Conservation (phyloP, 2,329 filamentous ascomycete species). For the Arachnomyces sp. region DNA sequence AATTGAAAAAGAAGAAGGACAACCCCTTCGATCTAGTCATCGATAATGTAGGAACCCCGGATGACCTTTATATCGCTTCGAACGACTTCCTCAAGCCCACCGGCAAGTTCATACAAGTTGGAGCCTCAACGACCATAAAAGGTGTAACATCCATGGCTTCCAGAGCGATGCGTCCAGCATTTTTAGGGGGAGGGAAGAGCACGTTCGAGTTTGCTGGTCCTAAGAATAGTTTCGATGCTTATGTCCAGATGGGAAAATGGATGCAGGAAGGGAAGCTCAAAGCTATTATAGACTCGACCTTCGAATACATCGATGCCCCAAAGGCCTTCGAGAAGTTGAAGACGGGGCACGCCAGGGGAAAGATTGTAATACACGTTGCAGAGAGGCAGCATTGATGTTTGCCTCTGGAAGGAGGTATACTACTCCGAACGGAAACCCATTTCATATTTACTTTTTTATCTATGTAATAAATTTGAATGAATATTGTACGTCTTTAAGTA, state of each 20-base stretch:
- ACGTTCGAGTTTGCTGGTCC: slow-evolving; percentile 28
- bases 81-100: slow-evolving; percentile 44
- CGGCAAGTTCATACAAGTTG: slow-evolving; percentile 49
- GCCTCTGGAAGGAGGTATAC: no score
- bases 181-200: slow-evolving; percentile 44
- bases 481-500: no score
- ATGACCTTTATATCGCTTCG: slow-evolving; percentile 46
- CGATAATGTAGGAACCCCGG: slow-evolving; percentile 50
- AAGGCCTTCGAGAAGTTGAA: slow-evolving; percentile 54
- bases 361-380: slow-evolving; percentile 45
- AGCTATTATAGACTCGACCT: slow-evolving; percentile 49
- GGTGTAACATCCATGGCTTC: slow-evolving; percentile 23
- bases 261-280: slow-evolving; percentile 53
- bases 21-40: slow-evolving; percentile 47
- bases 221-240: slow-evolving; percentile 36
- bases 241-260: slow-evolving; percentile 47
- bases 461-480: no score
- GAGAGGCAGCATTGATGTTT: no score
- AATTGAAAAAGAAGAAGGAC: slow-evolving; percentile 42
- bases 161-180: slow-evolving; percentile 38
- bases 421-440: no score
- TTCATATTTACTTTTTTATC: no score
- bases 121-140: slow-evolving; percentile 28
- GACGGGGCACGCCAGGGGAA: slow-evolving; percentile 49
- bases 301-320: slow-evolving; percentile 49